Evolutionary conservation across 2,329 filamentous ascomycete species (phyloP).

Genomic region (Paracamarosporium sp.): DNA sequence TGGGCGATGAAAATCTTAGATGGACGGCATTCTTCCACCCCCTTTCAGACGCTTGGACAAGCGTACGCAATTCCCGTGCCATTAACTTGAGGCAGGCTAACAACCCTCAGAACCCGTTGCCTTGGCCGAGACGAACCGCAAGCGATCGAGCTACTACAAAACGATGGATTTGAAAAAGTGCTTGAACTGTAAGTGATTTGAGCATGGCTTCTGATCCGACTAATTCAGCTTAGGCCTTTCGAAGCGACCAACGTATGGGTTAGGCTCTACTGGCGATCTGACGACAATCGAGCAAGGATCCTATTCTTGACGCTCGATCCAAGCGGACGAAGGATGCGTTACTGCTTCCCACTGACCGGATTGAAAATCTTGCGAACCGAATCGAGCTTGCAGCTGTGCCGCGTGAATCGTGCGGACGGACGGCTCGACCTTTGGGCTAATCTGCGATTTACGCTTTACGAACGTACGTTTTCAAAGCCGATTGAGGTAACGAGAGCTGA

Average conservation of each 20-base stretch:
- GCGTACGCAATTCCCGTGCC: conserved; percentile 5
- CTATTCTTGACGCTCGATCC: conserved; percentile 57
- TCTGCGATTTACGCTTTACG: conserved; percentile 62
- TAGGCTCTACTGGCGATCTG: conserved; percentile 59
- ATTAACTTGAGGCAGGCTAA: conserved; percentile 11
- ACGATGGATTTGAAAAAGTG: conserved; percentile 51
- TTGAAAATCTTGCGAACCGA: conserved; percentile 50
- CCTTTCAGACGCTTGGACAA: conserved; percentile 42
- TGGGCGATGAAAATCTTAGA: conserved; percentile 55
- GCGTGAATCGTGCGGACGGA: conserved; percentile 47
- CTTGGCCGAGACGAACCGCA: conserved; percentile 44
- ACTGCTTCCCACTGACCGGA: conserved; percentile 59
- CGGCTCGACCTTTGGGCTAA: conserved; percentile 60
- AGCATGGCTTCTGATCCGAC: not conserved
- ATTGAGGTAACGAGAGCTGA: conserved; percentile 5
- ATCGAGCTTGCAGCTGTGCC: conserved; percentile 50
- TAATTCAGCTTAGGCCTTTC: conserved; percentile 49
- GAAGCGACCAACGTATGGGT: conserved; percentile 55
- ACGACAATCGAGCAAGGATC: conserved; percentile 61
- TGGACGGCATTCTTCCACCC: conserved; percentile 47
- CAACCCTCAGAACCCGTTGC: conserved; percentile 35
- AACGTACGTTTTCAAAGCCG: conserved; percentile 50
- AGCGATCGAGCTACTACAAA: conserved; percentile 40
- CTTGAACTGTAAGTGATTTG: conserved; percentile 41
- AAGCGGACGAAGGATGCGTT: conserved; percentile 48